phyloP scores from a whole-genome alignment of 176 grass and related monocot species.

The Phoenix dactylifera region DNA sequence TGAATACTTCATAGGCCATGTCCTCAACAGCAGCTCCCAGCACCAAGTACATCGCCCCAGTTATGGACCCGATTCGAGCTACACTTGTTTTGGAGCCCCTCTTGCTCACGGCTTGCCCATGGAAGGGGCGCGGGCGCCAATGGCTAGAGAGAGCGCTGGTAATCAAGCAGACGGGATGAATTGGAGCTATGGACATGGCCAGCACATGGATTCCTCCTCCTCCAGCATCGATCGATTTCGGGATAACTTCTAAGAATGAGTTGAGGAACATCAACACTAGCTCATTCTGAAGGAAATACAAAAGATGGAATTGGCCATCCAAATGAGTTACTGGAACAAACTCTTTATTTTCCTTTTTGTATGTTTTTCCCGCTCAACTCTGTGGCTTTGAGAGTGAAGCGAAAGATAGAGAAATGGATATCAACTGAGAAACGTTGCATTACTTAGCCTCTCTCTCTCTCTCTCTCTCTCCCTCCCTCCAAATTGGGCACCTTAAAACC shows the following conservation, averaged over 20 bases:
- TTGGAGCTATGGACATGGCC: slow-evolving; percentile 29
- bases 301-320: too few species aligned
- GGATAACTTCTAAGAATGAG: slow-evolving; percentile 8
- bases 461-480: not conserved
- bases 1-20: slow-evolving; percentile 77
- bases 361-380: too few species aligned
- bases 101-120: slow-evolving; percentile 10
- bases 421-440: too few species aligned
- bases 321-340: too few species aligned
- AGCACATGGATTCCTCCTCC: slow-evolving; percentile 14
- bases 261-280: too few species aligned
- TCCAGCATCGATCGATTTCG: slow-evolving; percentile 8
- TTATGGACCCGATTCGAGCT: slow-evolving; percentile 22
- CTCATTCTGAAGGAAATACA: too few species aligned
- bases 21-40: slow-evolving; percentile 29
- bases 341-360: too few species aligned
- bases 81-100: slow-evolving; percentile 31
- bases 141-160: not conserved
- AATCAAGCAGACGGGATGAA: slow-evolving; percentile 26
- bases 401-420: too few species aligned
- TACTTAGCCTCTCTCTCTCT: not conserved
- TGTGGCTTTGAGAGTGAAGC: too few species aligned
- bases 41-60: slow-evolving; percentile 13
- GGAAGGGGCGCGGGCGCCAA: slow-evolving; percentile 10
- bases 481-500: not conserved